Evolutionary conservation across 306 rosid species (phyloP), one percentile per base, ranked within the genome.

Genomic region (Vicia sativa): DNA sequence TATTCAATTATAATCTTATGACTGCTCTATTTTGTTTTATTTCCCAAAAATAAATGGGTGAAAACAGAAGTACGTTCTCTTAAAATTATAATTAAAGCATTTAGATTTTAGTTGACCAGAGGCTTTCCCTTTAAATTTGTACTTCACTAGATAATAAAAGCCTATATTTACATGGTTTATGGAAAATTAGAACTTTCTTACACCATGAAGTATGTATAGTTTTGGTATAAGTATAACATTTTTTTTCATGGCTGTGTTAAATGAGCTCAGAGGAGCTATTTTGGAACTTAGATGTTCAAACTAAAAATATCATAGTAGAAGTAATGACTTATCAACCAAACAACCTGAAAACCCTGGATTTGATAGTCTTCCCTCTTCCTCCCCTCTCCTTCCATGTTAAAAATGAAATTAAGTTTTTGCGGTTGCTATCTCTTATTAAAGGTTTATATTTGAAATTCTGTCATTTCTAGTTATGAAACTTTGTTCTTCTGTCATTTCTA

Each of bases 391-490:
- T 49, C 55, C 55, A 1, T 19, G 12, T 49, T 49, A 18, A 49
- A 49, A 46, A 15, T 15, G 9, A 46, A 45, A 16, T 6, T 3
- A 16, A 18, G 12, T 49, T 49, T 48, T 49, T 18, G 26, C 13
- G 2, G 9, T 0, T 49, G 26, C 28, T 49, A 18, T 49, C 5
- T 10, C 16, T 49, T 8, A 3, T 48, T 49, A 8, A 49, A 49
- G 53, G 53, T 46, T 46, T 41, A 38, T 2, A 14, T n/a, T 21
- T 41, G 31, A 52, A 41, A 44, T 73, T 73, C 39, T 15, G n/a
- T n/a, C n/a, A n/a, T n/a, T n/a, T n/a, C 37, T 68, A 37, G 8
- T 52, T 29, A 52, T 61, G 46, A 19, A 71, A 56, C 31, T 77
- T 28, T 7, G 25, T n/a, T 26, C 28, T 44, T 19, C 37, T 14